Evolutionary conservation across 192 early-diverging fungal species (phyloP).

Genomic region (Phlyctochytrium planicorne): DNA sequence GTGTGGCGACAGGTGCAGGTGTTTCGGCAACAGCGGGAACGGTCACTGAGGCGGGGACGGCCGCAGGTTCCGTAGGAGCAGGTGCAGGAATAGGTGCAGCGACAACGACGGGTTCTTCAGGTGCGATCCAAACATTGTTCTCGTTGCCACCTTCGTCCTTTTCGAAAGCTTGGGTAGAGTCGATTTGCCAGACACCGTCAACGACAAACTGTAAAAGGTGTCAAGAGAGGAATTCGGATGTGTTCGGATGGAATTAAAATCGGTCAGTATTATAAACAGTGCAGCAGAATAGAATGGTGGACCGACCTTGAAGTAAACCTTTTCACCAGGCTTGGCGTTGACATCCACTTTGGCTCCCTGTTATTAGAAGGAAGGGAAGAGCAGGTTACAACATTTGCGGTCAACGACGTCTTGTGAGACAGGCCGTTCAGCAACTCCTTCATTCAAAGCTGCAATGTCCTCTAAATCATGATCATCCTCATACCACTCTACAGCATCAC

Average conservation of each 20-base stretch:
- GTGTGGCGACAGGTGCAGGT: not conserved
- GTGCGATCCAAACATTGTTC: constrained; percentile 10
- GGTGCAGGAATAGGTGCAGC: not conserved
- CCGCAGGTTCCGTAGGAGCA: not conserved
- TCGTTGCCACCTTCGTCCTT: constrained; percentile 10
- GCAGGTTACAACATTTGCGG: too few relatives aligned
- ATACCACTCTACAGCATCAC: too few relatives aligned
- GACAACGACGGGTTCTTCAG: not conserved
- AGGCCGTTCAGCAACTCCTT: too few relatives aligned
- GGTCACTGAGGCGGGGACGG: not conserved
- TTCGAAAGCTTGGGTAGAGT: not conserved
- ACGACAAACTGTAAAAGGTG: constrained; percentile 15
- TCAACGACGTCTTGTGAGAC: too few relatives aligned
- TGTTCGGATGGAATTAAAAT: not conserved
- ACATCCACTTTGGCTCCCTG: not conserved
- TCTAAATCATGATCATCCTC: too few relatives aligned
- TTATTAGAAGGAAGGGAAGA: too few relatives aligned
- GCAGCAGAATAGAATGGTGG: not conserved
- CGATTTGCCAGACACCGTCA: constrained; percentile 5
- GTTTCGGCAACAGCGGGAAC: not conserved
- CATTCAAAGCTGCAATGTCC: too few relatives aligned
- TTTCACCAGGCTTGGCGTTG: constrained; percentile 5
- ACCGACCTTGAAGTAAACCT: constrained; percentile 5
- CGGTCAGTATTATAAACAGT: not conserved
- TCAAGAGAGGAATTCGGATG: not conserved